Percentiles rank a stretch among this genome's conserved stretches.
These are phyloP conservation scores for Ogataea sp. DNA, from an alignment of 805 yeast genomes.

Conservation along the genomic window DNA sequence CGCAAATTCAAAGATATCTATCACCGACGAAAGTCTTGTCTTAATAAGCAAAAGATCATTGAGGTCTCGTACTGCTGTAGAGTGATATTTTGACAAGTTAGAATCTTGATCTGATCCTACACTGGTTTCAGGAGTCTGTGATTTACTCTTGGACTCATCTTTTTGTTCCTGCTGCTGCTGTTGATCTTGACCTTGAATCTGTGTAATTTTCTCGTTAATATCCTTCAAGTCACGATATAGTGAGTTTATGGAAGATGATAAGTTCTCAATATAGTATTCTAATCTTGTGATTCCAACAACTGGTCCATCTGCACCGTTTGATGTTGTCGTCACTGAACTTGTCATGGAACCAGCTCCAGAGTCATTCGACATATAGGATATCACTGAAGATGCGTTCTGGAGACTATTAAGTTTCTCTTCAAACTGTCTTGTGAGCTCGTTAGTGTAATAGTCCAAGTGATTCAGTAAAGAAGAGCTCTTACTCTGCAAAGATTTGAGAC, in stretches of 20 bases:
- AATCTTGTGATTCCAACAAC: constrained; percentile 43
- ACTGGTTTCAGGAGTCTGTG: too few species aligned
- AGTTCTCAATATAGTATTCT: constrained; percentile 57
- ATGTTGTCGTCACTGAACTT: too few species aligned
- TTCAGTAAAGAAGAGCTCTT: constrained; percentile 44
- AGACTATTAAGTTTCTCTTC: constrained; percentile 41
- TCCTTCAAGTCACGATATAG: constrained; percentile 39
- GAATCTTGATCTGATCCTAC: not conserved
- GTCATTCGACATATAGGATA: constrained; percentile 29
- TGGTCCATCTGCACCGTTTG: constrained; percentile 6
- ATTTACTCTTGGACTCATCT: too few species aligned
- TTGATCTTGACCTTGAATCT: not conserved
- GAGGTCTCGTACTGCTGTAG: constrained; percentile 27
- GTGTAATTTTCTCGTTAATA: constrained; percentile 19
- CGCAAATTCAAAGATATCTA: constrained; percentile 36
- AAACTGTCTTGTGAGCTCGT: constrained; percentile 46
- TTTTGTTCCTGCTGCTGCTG: not conserved
- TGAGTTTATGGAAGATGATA: constrained; percentile 50
- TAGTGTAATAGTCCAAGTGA: constrained; percentile 56
- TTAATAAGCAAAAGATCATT: constrained; percentile 37
- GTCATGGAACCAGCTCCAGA: constrained; percentile 1
- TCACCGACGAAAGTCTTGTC: constrained; percentile 36
- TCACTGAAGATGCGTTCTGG: constrained; percentile 42
- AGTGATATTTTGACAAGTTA: constrained; percentile 8
- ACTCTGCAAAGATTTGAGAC: constrained; percentile 34